Percentiles rank a stretch among this genome's conserved stretches.
These are phyloP conservation scores for Pythium dissotocum DNA, from an alignment of 352 stramenopile genomes.

Conservation along the genomic window DNA sequence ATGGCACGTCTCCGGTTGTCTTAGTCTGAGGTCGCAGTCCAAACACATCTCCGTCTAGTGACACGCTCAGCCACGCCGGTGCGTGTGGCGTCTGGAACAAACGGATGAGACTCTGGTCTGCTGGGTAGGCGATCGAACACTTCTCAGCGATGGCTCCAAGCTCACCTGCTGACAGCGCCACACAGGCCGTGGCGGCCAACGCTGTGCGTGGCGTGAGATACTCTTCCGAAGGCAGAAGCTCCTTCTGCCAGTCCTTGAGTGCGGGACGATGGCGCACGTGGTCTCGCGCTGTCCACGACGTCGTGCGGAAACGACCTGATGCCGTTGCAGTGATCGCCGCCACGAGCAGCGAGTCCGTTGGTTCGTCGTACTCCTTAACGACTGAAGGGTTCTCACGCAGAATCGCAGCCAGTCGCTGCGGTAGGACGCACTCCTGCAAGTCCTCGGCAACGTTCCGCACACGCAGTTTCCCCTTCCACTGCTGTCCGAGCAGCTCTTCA, in stretches of 20 bases:
- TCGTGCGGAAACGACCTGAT: slow-evolving; percentile 46
- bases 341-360: slow-evolving; percentile 60
- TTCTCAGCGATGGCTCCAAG: slow-evolving; percentile 47
- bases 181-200: slow-evolving; percentile 39
- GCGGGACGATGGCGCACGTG: slow-evolving; percentile 65
- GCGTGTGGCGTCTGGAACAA: slow-evolving; percentile 46
- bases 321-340: slow-evolving; percentile 48
- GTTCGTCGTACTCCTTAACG: slow-evolving; percentile 51
- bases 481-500: slow-evolving; percentile 48
- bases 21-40: slow-evolving; percentile 39
- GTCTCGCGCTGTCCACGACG: slow-evolving; percentile 52
- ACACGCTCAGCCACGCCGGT: slow-evolving; percentile 64
- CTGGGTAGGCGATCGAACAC: slow-evolving; percentile 56
- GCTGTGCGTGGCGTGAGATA: slow-evolving; percentile 69
- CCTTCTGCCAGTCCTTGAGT: slow-evolving; percentile 66
- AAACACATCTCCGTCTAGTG: slow-evolving; percentile 59
- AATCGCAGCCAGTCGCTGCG: slow-evolving; percentile 55
- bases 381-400: slow-evolving; percentile 41
- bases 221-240: slow-evolving; percentile 37
- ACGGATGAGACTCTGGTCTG: slow-evolving; percentile 65
- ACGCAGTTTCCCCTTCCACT: slow-evolving; percentile 59
- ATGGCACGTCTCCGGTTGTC: background rate
- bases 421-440: slow-evolving; percentile 44
- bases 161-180: slow-evolving; percentile 55
- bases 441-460: slow-evolving; percentile 39